A percentile compares a stretch with the other conserved stretches of the same genome.
Evolutionary conservation across 345 rosid genomes (phyloP).

Genomic region (Clausena lansium): DNA sequence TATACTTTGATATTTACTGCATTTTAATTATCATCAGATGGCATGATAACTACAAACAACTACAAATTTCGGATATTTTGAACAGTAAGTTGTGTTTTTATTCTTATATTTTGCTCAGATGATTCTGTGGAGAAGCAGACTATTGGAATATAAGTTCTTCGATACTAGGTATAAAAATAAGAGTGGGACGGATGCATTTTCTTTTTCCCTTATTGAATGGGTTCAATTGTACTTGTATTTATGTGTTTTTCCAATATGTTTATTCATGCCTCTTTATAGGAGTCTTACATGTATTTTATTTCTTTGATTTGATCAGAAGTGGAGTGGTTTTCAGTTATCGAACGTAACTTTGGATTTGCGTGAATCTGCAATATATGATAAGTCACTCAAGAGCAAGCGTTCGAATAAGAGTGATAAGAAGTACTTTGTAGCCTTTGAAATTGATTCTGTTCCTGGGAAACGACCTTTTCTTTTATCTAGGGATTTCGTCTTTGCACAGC

Average conservation of each 20-base stretch:
- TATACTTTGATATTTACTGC: neutral
- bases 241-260: neutral
- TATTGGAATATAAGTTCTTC: neutral
- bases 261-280: neutral
- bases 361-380: conserved; percentile 17
- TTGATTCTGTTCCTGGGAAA: conserved; percentile 15
- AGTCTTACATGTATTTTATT: neutral
- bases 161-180: neutral
- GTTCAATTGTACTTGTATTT: neutral
- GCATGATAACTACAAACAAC: too few species aligned
- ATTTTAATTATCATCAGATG: too few species aligned
- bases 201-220: neutral
- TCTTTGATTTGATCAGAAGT: conserved; percentile 29
- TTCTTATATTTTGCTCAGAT: neutral
- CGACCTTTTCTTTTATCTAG: conserved; percentile 41
- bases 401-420: neutral
- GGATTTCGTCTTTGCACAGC: conserved; percentile 36
- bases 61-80: neutral
- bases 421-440: conserved; percentile 27
- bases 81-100: too few species aligned
- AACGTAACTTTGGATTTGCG: conserved; percentile 26
- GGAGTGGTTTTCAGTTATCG: conserved; percentile 25
- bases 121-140: neutral
- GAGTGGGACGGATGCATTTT: neutral
- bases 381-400: neutral